These are phyloP conservation scores for Asterochloris erici DNA, from an alignment of 139 green algal species.

Conservation along the genomic window DNA sequence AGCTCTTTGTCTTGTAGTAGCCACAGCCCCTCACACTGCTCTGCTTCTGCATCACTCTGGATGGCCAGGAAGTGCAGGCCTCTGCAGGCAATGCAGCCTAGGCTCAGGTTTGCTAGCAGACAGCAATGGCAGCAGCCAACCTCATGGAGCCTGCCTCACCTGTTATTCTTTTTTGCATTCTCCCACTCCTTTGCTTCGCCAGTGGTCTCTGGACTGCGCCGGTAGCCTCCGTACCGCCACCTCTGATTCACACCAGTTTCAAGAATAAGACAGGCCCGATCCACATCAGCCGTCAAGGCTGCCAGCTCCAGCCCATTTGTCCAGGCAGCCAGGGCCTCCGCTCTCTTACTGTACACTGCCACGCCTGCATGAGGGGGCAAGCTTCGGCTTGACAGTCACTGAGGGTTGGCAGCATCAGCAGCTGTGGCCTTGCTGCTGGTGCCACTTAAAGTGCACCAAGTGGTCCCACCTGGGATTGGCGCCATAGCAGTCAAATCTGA, in stretches of 20 bases:
- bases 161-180: conserved; percentile 73
- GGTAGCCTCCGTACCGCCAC: conserved; percentile 88
- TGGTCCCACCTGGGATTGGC: conserved; percentile 40
- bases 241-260: conserved; percentile 92
- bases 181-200: conserved; percentile 88
- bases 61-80: conserved; percentile 97
- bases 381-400: not conserved
- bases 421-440: too few species aligned
- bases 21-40: conserved; percentile 88
- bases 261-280: conserved; percentile 85
- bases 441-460: too few species aligned
- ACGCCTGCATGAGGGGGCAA: conserved; percentile 57
- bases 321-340: conserved; percentile 89
- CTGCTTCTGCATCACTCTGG: conserved; percentile 85
- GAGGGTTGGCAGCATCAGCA: not conserved
- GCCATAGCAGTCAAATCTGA: conserved; percentile 39
- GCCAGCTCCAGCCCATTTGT: conserved; percentile 93
- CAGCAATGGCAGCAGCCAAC: not conserved
- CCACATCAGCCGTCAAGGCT: conserved; percentile 67
- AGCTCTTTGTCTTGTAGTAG: conserved; percentile 76
- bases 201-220: conserved; percentile 62
- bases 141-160: conserved; percentile 29
- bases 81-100: conserved; percentile 19
- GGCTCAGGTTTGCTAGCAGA: not conserved
- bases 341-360: conserved; percentile 87